These are phyloP conservation scores for Massariosphaeria phaeospora DNA, from an alignment of 495 filamentous ascomycete species.

Conservation along the genomic window DNA sequence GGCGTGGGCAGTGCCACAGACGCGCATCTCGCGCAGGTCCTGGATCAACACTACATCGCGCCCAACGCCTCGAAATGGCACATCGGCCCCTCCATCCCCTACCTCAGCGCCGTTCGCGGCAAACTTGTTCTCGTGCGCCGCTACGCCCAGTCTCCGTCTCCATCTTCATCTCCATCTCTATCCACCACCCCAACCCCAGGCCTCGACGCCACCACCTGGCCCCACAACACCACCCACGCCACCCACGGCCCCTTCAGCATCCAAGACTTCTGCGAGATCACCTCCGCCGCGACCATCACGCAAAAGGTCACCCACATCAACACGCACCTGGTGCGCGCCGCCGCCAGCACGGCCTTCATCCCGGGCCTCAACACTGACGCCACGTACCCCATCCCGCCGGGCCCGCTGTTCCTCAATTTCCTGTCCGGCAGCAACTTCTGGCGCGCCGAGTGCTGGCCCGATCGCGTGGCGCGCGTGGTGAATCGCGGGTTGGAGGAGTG, in stretches of 20 bases:
- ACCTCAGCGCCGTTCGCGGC: slow-evolving; percentile 72
- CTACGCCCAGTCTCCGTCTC: slow-evolving; percentile 60
- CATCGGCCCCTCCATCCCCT: slow-evolving; percentile 71
- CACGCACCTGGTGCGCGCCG: slow-evolving; percentile 71
- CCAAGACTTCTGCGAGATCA: slow-evolving; percentile 93
- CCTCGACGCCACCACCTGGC: slow-evolving; percentile 79
- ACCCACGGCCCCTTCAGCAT: slow-evolving; percentile 71
- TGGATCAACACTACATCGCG: slow-evolving; percentile 64
- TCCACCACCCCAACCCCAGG: slow-evolving; percentile 1
- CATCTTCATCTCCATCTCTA: slow-evolving; percentile 39
- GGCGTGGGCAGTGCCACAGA: slow-evolving; percentile 77
- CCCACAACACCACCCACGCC: slow-evolving; percentile 79
- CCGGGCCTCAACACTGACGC: slow-evolving; percentile 45
- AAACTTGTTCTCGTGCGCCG: slow-evolving; percentile 83
- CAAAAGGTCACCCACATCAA: slow-evolving; percentile 71
- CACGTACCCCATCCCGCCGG: slow-evolving; percentile 35
- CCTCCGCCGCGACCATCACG: slow-evolving; percentile 66
- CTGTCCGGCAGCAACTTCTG: slow-evolving; percentile 89
- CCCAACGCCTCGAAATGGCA: slow-evolving; percentile 65
- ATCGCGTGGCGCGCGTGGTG: slow-evolving; percentile 82
- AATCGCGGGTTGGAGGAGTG: slow-evolving; percentile 85
- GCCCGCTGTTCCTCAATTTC: slow-evolving; percentile 86
- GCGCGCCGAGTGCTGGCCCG: slow-evolving; percentile 85
- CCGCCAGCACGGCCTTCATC: slow-evolving; percentile 42
- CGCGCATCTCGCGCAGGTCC: slow-evolving; percentile 65